These are phyloP conservation scores for Suillus placidus DNA, from an alignment of 768 basidiomycete species.

Conservation along the genomic window DNA sequence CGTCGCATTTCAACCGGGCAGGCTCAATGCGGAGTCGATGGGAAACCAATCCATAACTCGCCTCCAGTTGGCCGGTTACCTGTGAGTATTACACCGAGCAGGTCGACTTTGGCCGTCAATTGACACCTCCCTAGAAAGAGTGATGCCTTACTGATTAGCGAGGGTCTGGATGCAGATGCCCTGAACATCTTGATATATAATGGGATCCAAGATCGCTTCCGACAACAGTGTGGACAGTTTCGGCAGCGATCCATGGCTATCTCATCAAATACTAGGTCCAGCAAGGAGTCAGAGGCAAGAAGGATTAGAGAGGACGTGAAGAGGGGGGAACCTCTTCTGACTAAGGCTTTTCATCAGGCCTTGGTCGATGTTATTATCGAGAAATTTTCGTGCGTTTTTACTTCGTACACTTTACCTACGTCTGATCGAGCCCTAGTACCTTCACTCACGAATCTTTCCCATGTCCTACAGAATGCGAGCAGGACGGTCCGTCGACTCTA, in stretches of 20 bases:
- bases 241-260: conserved; percentile 11
- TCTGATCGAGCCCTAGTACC: conserved; percentile 8
- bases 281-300: not conserved
- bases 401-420: not conserved
- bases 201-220: conserved; percentile 35
- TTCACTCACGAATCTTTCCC: conserved; percentile 22
- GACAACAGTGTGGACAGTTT: conserved; percentile 26
- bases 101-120: not conserved
- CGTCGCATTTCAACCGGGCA: conserved; percentile 22
- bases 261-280: not conserved
- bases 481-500: not conserved
- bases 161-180: conserved; percentile 26
- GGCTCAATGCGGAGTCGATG: conserved; percentile 3
- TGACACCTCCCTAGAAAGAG: conserved; percentile 17
- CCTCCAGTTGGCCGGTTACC: conserved; percentile 16
- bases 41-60: not conserved
- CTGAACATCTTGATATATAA: conserved; percentile 28
- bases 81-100: conserved; percentile 23
- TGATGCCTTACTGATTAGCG: conserved; percentile 27
- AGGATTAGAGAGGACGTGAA: not conserved
- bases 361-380: conserved; percentile 31
- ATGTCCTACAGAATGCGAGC: not conserved
- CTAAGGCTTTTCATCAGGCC: conserved; percentile 12
- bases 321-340: conserved; percentile 11
- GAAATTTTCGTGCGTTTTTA: conserved; percentile 18